Evolutionary conservation across 2,329 filamentous ascomycete species (phyloP).

Genomic region (Falciphora oryzae): DNA sequence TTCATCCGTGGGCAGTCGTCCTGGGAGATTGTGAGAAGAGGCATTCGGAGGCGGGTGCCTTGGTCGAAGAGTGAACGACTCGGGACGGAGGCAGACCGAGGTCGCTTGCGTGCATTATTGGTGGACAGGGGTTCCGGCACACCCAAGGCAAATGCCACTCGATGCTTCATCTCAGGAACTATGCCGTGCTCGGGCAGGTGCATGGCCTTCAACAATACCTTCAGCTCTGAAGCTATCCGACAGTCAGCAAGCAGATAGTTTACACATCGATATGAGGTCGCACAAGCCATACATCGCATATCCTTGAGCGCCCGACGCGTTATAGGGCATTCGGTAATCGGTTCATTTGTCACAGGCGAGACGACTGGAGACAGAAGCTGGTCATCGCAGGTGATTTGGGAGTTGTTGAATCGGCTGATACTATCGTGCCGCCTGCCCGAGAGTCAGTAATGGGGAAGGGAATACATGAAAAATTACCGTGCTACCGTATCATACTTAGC

Average conservation of each 20-base stretch:
- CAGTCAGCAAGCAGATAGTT: neutral
- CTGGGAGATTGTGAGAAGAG: no score
- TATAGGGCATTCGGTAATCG: neutral
- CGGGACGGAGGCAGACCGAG: neutral
- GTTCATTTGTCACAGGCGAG: neutral
- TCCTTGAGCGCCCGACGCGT: neutral
- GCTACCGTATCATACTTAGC: neutral
- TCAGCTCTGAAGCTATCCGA: neutral
- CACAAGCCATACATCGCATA: neutral
- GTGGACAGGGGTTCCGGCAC: no score
- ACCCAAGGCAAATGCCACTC: neutral
- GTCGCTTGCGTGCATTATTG: neutral
- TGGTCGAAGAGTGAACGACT: no score
- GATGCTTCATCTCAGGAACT: neutral
- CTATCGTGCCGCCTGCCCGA: neutral
- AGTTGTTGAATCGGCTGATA: neutral
- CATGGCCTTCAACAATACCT: neutral
- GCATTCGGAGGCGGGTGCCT: no score
- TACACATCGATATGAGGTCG: neutral
- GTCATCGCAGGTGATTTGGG: neutral
- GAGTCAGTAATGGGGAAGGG: no score
- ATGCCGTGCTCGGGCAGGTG: no score
- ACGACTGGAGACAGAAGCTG: neutral
- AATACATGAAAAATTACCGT: no score
- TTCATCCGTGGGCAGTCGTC: no score